A percentile compares a stretch with the other conserved stretches of the same genome.
Evolutionary conservation across 352 stramenopile species (phyloP).

Genomic region (Phytopythium aichiense): DNA sequence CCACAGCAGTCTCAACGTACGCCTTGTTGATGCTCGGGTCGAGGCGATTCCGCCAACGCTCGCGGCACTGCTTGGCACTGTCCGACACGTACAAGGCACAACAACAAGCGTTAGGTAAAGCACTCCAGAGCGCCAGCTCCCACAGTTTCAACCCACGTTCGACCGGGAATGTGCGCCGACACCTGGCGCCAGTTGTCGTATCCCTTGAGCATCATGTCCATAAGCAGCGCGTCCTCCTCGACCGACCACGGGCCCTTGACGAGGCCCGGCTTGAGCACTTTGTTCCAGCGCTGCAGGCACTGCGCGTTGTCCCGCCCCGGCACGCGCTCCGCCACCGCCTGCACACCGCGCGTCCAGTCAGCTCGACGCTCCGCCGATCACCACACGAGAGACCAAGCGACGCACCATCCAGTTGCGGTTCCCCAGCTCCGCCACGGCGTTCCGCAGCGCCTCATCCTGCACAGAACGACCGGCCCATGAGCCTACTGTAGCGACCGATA

Average conservation of each 20-base stretch:
- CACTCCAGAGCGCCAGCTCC: no score
- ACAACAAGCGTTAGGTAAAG: no score
- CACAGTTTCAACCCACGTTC: constrained; percentile 37
- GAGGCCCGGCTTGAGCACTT: constrained; percentile 90
- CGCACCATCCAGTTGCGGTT: constrained; percentile 88
- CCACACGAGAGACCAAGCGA: background rate
- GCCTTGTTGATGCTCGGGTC: constrained; percentile 92
- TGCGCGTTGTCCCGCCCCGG: constrained; percentile 70
- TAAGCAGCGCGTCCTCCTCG: constrained; percentile 87
- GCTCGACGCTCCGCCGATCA: no score
- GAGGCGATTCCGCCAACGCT: constrained; percentile 96
- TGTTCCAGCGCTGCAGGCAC: constrained; percentile 84
- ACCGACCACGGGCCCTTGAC: constrained; percentile 91
- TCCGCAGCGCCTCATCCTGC: constrained; percentile 73
- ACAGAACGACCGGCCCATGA: background rate
- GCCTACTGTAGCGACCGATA: background rate
- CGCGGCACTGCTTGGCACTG: constrained; percentile 93
- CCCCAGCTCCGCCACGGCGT: constrained; percentile 71
- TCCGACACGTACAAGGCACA: background rate
- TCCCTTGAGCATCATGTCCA: constrained; percentile 82
- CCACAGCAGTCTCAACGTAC: constrained; percentile 21
- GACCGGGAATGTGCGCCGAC: constrained; percentile 57
- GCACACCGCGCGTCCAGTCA: background rate
- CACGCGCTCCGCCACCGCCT: constrained; percentile 64
- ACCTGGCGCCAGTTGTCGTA: constrained; percentile 73